Evolutionary conservation across 2,329 filamentous ascomycete genomes (phyloP), one percentile per base, ranked within the genome.

Genomic region (Dactylellina drechsleri): DNA sequence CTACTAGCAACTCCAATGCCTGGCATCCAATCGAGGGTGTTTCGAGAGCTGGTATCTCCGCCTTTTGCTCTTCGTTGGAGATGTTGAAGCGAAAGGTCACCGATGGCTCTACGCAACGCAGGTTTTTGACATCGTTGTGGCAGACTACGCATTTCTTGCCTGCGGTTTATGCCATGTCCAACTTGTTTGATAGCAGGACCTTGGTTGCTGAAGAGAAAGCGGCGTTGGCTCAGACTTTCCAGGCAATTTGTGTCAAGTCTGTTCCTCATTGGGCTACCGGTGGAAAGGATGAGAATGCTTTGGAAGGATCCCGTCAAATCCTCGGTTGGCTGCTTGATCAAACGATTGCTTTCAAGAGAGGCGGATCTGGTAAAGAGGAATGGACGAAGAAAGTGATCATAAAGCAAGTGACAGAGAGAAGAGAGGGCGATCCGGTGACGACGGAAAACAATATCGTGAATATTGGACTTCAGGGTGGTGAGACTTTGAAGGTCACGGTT

Each of bases 61-160:
- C 72, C 31, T 76, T 76, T 40, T 66, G 65, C 23, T 47, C 72
- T 18, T 76, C 72, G 13, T 60, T 76, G n/a, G 65, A 76, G 13
- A 76, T 76, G 59, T 10, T 76, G 28, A 70, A 71, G 60, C 53
- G 65, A 45, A 76, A 76, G 54, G 60, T 76, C 20, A 76, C 66
- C 16, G 72, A 76, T 53, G 60, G 53, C 13, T 1, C 53, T 31
- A 76, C 66, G 0, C 72, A 66, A n/a, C 72, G 72, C 20, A 71
- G 66, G 12, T 70, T 71, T 31, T 26, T 76, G 47, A 76, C 72
- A 0, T 59, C 72, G 3, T 8, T 76, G 2, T 76, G 72, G 72
- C 71, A 76, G 59, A 76, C 72, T 12, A 76, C 72, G 4, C 72
- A 76, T 62, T 76, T 75, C 45, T 41, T 64, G 45, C 66, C 72